Percentiles rank a stretch among this genome's conserved stretches.
Conservation (phyloP, 2,329 filamentous ascomycete species). For the Calonectria honghensis region DNA sequence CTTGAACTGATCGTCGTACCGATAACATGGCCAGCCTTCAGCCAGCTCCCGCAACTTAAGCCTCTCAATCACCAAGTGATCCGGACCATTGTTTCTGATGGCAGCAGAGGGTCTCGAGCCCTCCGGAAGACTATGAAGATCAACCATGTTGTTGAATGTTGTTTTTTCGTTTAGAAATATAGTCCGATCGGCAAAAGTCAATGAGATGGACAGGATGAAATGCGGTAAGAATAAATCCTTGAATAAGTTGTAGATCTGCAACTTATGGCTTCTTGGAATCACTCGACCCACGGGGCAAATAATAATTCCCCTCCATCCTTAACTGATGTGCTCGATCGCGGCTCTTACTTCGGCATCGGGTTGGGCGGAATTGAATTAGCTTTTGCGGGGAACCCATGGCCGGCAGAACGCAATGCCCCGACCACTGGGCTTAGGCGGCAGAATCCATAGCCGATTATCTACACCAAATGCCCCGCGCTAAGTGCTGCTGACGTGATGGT, state of each 20-base stretch:
- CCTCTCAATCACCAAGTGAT: conserved; percentile 65
- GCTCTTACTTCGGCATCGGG: conserved; percentile 4
- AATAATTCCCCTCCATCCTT: not conserved
- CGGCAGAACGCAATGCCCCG: not conserved
- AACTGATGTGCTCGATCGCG: not conserved
- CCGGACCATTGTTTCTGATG: conserved; percentile 68
- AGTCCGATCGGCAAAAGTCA: not conserved
- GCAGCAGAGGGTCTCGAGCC: conserved; percentile 58
- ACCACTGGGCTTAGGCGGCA: conserved; percentile 13
- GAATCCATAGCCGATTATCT: conserved; percentile 28
- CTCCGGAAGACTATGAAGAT: conserved; percentile 39
- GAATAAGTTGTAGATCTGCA: not conserved
- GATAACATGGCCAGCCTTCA: conserved; percentile 70
- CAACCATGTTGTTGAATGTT: conserved; percentile 33
- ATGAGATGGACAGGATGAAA: not conserved
- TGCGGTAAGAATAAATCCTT: not conserved
- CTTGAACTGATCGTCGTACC: conserved; percentile 50
- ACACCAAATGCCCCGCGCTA: not conserved
- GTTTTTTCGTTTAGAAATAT: not conserved
- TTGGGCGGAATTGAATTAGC: not conserved
- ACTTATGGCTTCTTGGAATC: not conserved
- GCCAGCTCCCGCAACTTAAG: conserved; percentile 68
- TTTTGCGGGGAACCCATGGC: conserved; percentile 7
- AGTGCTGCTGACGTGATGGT: conserved; percentile 9
- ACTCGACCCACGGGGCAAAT: not conserved